Base-by-base conservation (phyloP, 2,329 filamentous ascomycete species). In the Zymoseptoria crescenta region DNA sequence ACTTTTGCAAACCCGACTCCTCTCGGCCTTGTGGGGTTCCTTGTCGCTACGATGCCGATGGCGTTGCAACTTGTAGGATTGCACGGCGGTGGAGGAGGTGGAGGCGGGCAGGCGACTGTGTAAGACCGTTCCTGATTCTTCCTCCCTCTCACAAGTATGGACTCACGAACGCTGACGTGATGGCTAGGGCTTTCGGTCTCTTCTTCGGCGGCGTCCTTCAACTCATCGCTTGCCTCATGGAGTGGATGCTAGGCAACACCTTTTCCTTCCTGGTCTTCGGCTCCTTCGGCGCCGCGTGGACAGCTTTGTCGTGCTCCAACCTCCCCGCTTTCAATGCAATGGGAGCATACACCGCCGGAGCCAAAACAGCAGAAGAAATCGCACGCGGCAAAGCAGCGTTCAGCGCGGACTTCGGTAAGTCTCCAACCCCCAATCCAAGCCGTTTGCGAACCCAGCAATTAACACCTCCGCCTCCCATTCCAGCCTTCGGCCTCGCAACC, bases 381-480 rank as follows among this genome's bases (percentile, higher is more conserved):
- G 54, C 41, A 9, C 20, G 20, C 4, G 48, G 41, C 19, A 29
- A 55, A 13, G 58, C 58, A 16, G 24, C 56, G 16, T 59, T 59
- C 28, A 19, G 54, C 9, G 54, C 58, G 8, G 56, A 54, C 24
- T 59, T 59, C 20, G 58, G 58, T 59, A 35, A 30, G 58, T 24
- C 13, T 49, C 16, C 2, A 13, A 59, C 53, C 53, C 20, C 56
- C 30, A 8, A 49, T 53, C 13, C 57, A 56, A 13, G 28, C 56
- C 29, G 53, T 35, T 3, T 52, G 56, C 49, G 56, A 56, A 64
- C 54, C 68, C 71, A 20, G 51, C 8, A 50, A 50, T 48, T 13
- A 50, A 50, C 13, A 58, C 41, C 16, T 58, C 55, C 24, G 51
- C 41, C 19, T 50, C 49, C 24, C 13, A 4, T 41, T 20, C 5